Evolutionary conservation across 495 filamentous ascomycete genomes (phyloP).

Genomic region (Apiosordaria backusii): DNA sequence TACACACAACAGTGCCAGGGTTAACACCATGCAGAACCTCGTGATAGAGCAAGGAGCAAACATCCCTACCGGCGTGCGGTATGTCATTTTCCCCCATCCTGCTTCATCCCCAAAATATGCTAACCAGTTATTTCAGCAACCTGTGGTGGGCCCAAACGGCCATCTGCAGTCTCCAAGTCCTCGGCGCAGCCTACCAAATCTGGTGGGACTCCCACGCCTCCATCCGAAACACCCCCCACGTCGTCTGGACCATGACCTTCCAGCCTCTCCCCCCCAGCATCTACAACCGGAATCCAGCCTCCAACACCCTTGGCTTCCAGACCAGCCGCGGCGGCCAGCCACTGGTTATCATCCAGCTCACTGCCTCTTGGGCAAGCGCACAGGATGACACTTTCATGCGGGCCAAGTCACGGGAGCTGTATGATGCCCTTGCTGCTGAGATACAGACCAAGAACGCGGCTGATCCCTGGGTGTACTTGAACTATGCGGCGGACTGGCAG

Average conservation of each 20-base stretch:
- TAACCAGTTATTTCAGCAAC: not conserved
- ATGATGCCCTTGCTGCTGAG: not conserved
- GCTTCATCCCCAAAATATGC: not conserved
- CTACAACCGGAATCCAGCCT: not conserved
- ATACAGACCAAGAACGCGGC: conserved; percentile 24
- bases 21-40: not conserved
- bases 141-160: not conserved
- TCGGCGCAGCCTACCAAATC: not conserved
- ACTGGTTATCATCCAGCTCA: not conserved
- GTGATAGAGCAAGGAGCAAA: not conserved
- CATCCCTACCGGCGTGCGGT: not conserved
- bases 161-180: not conserved
- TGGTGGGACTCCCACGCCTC: not conserved
- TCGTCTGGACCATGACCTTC: not conserved
- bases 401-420: conserved; percentile 14
- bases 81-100: not conserved
- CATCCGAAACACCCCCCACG: not conserved
- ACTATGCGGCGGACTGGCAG: conserved; percentile 43
- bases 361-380: not conserved
- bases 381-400: conserved; percentile 2
- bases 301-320: not conserved
- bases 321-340: not conserved
- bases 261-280: not conserved
- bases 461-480: conserved; percentile 30
- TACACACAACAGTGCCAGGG: not conserved